Conservation (phyloP, 805 yeast genomes). For the Candida gorgasii region DNA sequence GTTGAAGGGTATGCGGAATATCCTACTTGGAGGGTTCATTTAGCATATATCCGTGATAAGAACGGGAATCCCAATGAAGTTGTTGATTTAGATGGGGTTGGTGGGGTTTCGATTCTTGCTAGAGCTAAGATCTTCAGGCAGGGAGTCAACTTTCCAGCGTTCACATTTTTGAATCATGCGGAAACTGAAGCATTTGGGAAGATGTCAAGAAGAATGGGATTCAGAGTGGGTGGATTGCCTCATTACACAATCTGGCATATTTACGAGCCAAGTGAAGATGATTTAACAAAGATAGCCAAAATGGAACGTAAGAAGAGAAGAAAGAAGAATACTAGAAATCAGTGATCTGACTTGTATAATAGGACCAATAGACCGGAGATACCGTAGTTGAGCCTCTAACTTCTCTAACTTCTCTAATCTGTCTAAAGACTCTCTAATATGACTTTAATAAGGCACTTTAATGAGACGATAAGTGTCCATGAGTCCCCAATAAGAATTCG, state of each 20-base stretch:
- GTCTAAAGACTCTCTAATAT: no score
- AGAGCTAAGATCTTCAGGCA: slow-evolving; percentile 72
- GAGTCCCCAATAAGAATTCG: no score
- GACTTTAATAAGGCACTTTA: no score
- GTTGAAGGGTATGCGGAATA: slow-evolving; percentile 88
- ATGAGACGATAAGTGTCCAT: no score
- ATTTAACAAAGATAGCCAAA: slow-evolving; percentile 65
- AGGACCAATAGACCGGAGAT: slow-evolving; percentile 9
- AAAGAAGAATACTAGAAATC: slow-evolving; percentile 17
- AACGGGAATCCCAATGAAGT: slow-evolving; percentile 62
- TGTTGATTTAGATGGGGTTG: slow-evolving; percentile 80
- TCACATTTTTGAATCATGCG: slow-evolving; percentile 80
- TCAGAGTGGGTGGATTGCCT: slow-evolving; percentile 82
- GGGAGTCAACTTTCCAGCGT: slow-evolving; percentile 85
- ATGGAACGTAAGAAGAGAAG: slow-evolving; percentile 68
- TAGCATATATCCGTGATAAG: slow-evolving; percentile 67
- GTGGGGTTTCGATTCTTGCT: slow-evolving; percentile 81
- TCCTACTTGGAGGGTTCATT: slow-evolving; percentile 82
- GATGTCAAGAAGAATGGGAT: slow-evolving; percentile 77
- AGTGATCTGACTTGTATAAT: slow-evolving; percentile 7
- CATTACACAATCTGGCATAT: slow-evolving; percentile 91
- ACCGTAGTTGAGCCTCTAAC: neutral
- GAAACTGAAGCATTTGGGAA: slow-evolving; percentile 89
- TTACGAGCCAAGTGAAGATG: slow-evolving; percentile 87
- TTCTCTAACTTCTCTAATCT: neutral